Base-by-base conservation (phyloP, 1,139 yeast species). In the Trichomonascaceae sp. region DNA sequence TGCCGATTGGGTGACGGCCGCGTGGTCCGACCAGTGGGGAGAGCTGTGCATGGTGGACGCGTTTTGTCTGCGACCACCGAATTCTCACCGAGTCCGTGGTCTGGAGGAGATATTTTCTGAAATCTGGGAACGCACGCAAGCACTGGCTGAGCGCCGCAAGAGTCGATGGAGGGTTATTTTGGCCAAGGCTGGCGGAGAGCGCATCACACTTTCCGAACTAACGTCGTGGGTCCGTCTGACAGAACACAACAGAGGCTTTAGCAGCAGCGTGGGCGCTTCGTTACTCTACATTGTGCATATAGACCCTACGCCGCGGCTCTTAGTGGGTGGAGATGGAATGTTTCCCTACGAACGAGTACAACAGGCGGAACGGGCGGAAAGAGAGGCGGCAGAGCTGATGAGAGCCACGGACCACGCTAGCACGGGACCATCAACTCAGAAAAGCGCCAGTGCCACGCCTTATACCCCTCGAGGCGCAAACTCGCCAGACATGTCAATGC, bases 11-110 rank as follows among this genome's bases (percentile, higher is more conserved):
- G 65, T 84, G 32, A 73, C 77, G 17, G 93, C 84, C 0, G 78
- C 93, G 0, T 84, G 96, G 93, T 68, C 93, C 0, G 95, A 87
- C 50, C 89, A 89, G 33, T 67, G 69, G 48, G 95, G 95, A 0
- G 63, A 64, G 6, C 65, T 72, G 5, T 71, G 76, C 5, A 65
- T 65, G 37, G 69, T 76, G 1, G 78, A 75, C 44, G 70, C 87
- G 2, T 50, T 71, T 27, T 64, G 68, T 43, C 58, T 55, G 28
- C 30, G 37, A 29, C 43, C 45, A 3, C 39, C 42, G 5, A 44
- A 48, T 8, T 39, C 43, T 3, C n/a, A n/a, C n/a, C 43, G 48
- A 15, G 41, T 48, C 5, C 37, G 57, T 15, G 47, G 55, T 1
- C 64, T 72, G 44, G 78, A 74, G 39, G 67, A 62, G 4, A 71